phyloP scores from a whole-genome alignment of 2,329 filamentous ascomycete genomes.

The Cladosporium sp. region DNA sequence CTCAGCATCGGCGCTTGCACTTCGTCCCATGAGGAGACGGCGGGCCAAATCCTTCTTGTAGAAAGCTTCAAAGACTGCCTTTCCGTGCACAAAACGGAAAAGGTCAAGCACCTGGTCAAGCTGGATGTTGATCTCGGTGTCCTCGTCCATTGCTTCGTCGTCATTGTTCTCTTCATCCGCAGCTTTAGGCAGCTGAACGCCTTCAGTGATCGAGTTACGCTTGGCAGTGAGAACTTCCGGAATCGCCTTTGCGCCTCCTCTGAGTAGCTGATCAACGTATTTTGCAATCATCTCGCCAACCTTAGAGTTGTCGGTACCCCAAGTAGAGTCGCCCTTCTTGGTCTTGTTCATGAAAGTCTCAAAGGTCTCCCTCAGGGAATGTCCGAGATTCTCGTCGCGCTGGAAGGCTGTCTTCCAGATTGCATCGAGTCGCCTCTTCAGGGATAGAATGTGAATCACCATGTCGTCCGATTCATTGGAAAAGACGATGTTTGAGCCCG shows the following conservation, averaged over 20 bases:
- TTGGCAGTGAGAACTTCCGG: conserved; percentile 58
- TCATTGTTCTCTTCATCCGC: conserved; percentile 55
- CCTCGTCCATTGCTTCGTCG: conserved; percentile 72
- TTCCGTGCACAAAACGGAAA: conserved; percentile 95
- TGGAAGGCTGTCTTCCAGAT: conserved; percentile 73
- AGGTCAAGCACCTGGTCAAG: conserved; percentile 89
- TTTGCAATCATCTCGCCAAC: conserved; percentile 99
- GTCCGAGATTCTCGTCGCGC: conserved; percentile 69
- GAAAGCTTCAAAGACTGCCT: conserved; percentile 96
- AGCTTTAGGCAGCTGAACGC: conserved; percentile 46
- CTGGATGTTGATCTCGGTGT: conserved; percentile 85
- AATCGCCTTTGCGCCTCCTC: conserved; percentile 79
- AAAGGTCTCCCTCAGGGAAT: conserved; percentile 79
- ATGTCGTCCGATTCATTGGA: conserved; percentile 75
- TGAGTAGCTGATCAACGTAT: conserved; percentile 83
- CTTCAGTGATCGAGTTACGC: conserved; percentile 36
- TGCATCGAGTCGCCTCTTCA: conserved; percentile 74
- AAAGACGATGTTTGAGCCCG: conserved; percentile 72
- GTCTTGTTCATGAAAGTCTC: conserved; percentile 86
- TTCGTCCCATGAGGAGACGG: conserved; percentile 82
- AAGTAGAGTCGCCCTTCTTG: conserved; percentile 64
- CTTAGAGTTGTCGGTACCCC: conserved; percentile 81
- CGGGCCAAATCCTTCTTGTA: conserved; percentile 97
- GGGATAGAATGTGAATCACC: conserved; percentile 73
- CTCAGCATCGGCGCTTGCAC: conserved; percentile 91